Conservation (phyloP, 441 rosid genomes). For the Cnidoscolus chayamansa region DNA sequence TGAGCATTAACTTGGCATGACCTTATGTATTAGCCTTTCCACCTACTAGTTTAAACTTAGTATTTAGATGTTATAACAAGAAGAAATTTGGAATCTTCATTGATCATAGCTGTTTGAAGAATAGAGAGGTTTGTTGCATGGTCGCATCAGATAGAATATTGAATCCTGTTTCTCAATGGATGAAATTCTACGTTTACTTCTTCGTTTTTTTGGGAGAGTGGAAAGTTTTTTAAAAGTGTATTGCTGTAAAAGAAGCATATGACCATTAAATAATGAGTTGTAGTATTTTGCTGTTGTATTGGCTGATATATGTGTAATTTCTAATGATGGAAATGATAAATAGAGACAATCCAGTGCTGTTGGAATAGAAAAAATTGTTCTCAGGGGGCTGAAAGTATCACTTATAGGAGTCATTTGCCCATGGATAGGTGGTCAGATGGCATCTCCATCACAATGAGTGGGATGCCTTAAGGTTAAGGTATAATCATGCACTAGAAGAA, state of each 20-base stretch:
- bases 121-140: background rate
- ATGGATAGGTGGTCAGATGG: background rate
- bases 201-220: background rate
- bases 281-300: background rate
- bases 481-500: background rate
- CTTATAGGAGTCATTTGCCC: background rate
- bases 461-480: background rate
- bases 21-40: background rate
- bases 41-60: background rate
- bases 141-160: background rate
- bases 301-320: background rate
- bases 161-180: constrained; percentile 8
- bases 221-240: background rate
- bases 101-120: background rate
- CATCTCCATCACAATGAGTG: constrained; percentile 3
- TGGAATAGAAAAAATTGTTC: background rate
- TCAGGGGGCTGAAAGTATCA: background rate
- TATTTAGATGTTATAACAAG: background rate
- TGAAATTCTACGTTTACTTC: background rate
- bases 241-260: background rate
- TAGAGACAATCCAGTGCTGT: background rate
- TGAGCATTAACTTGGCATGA: no score
- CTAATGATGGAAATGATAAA: background rate
- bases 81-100: background rate
- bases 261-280: background rate